Evolutionary conservation across 108 stramenopile genomes (phyloP).

Genomic region (Hondaea fermentalgiana): DNA sequence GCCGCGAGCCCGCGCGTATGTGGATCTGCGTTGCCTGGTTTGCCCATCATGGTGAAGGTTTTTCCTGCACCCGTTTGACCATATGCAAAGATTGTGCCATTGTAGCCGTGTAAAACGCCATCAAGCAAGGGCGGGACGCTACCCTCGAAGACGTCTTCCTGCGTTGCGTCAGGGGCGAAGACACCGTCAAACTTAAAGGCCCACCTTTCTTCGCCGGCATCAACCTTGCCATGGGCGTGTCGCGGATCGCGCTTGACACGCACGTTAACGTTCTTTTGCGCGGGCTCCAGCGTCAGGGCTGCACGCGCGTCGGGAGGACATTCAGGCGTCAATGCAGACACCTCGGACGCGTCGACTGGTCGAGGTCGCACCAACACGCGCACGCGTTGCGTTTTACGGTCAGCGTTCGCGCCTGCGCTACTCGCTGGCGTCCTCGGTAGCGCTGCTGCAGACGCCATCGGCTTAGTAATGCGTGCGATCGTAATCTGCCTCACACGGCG

Average conservation of each 20-base stretch:
- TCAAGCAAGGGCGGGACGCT: not conserved
- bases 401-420: no score
- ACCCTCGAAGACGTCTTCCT: not conserved
- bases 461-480: no score
- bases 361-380: no score
- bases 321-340: not conserved
- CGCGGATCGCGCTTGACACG: not conserved
- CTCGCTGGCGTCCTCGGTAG: no score
- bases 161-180: not conserved
- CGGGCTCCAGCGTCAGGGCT: not conserved
- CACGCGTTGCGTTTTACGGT: no score
- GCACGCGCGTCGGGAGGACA: not conserved
- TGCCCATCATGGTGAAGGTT: conserved; percentile 25
- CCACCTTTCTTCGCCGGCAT: not conserved
- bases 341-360: no score
- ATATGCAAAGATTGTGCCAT: conserved; percentile 27
- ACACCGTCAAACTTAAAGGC: not conserved
- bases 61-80: conserved; percentile 36
- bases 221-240: not conserved
- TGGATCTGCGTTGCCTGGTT: not conserved
- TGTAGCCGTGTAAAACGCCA: conserved; percentile 13
- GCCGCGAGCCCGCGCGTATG: conserved; percentile 2
- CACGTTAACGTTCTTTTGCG: not conserved
- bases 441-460: no score
- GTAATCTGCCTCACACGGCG: no score